phyloP scores from a whole-genome alignment of 352 stramenopile genomes.

The Phytophthora chlamydospora region DNA sequence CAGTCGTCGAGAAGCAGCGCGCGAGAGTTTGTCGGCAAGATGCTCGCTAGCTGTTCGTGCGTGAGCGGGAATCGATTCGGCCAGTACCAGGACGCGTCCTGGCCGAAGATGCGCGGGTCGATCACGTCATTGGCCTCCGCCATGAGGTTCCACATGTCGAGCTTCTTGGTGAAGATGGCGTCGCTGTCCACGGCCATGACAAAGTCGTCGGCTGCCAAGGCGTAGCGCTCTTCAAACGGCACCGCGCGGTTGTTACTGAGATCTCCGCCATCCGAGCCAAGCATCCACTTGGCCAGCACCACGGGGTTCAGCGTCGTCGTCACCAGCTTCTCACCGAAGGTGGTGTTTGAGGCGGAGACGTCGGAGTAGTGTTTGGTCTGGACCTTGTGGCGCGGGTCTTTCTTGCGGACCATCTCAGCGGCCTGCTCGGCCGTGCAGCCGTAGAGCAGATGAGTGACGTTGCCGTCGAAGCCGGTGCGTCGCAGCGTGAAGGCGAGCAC shows the following conservation, averaged over 20 bases:
- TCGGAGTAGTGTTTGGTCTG: slow-evolving; percentile 50
- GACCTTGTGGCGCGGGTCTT: slow-evolving; percentile 58
- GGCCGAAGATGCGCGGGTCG: slow-evolving; percentile 64
- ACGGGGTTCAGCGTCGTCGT: slow-evolving; percentile 67
- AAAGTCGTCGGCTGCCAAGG: slow-evolving; percentile 58
- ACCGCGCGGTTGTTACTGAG: slow-evolving; percentile 17
- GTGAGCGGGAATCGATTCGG: slow-evolving; percentile 55
- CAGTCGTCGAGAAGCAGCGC: slow-evolving; percentile 61
- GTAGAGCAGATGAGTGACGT: slow-evolving; percentile 78
- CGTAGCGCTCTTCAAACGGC: slow-evolving; percentile 41
- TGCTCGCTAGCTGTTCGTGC: slow-evolving; percentile 34
- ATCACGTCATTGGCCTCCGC: slow-evolving; percentile 69
- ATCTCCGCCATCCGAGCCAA: slow-evolving; percentile 32
- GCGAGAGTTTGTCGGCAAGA: slow-evolving; percentile 52
- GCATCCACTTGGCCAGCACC: slow-evolving; percentile 67
- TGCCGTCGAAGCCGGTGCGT: slow-evolving; percentile 52
- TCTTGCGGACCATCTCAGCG: slow-evolving; percentile 43
- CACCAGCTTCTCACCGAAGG: slow-evolving; percentile 66
- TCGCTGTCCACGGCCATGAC: slow-evolving; percentile 84
- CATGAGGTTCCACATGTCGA: slow-evolving; percentile 77
- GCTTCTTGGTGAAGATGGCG: slow-evolving; percentile 80
- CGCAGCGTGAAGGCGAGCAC: slow-evolving; percentile 77
- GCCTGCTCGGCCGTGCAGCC: slow-evolving; percentile 58
- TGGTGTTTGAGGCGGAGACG: slow-evolving; percentile 33
- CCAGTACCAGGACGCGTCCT: slow-evolving; percentile 86